These are phyloP conservation scores for Chaetomium olivaceum DNA, from an alignment of 2,329 filamentous ascomycete species.

Conservation along the genomic window DNA sequence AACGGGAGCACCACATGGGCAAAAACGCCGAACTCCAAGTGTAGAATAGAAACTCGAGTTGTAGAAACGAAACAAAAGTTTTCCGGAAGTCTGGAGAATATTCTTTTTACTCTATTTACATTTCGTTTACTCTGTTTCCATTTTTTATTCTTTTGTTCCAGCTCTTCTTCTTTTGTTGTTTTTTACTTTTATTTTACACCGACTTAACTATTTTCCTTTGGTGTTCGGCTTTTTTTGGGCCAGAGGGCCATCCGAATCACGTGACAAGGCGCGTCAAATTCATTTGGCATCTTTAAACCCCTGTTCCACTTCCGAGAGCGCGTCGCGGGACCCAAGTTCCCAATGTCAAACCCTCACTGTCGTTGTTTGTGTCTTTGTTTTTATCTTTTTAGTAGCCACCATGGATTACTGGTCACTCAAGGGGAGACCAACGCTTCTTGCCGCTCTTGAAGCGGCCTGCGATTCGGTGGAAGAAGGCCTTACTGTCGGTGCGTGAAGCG, in stretches of 20 bases:
- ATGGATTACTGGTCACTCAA: slow-evolving; percentile 30
- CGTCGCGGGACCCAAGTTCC: not conserved
- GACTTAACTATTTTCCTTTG: no score
- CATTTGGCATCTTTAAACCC: not conserved
- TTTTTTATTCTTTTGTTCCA: no score
- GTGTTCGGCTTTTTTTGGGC: no score
- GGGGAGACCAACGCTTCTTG: slow-evolving; percentile 27
- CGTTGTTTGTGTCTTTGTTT: not conserved
- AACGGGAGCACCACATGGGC: no score
- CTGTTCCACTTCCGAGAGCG: not conserved
- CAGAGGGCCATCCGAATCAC: slow-evolving; percentile 2
- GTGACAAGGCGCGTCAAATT: slow-evolving; percentile 9
- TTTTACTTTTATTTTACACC: no score
- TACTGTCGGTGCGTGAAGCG: slow-evolving; percentile 23
- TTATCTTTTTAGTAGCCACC: not conserved
- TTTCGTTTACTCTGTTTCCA: no score
- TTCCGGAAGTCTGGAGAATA: no score
- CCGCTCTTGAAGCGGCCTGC: slow-evolving; percentile 30
- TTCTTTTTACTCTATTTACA: no score
- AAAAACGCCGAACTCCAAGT: no score
- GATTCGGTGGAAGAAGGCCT: slow-evolving; percentile 27
- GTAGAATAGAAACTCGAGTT: no score
- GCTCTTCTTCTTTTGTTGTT: no score
- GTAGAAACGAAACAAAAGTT: no score
- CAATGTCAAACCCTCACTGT: not conserved